Percentiles rank a stretch among this genome's conserved stretches.
Conservation (phyloP, 306 rosid genomes). For the Benincasa hispida region DNA sequence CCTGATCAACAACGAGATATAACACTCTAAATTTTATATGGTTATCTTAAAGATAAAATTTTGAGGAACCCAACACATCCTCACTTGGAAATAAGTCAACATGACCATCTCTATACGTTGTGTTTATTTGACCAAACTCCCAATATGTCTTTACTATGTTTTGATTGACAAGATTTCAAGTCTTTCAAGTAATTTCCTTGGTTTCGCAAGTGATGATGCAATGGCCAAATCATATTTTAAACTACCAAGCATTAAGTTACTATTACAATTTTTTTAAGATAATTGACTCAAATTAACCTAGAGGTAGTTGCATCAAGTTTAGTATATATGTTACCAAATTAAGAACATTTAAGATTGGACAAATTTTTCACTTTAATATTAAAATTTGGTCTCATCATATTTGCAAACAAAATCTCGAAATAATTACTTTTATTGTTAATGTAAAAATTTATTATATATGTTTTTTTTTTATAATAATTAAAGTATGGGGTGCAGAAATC, state of each 20-base stretch:
- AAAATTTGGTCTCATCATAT: too few relatives aligned
- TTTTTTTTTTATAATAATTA: too few relatives aligned
- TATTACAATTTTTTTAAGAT: too few relatives aligned
- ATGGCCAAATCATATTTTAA: background rate
- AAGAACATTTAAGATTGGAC: background rate
- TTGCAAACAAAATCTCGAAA: too few relatives aligned
- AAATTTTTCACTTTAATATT: background rate
- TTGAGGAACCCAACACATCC: background rate
- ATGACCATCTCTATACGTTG: background rate
- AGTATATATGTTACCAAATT: background rate
- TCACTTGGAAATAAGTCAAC: background rate
- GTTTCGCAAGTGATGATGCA: background rate
- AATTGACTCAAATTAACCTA: background rate
- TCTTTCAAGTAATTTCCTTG: background rate
- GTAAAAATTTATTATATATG: too few relatives aligned
- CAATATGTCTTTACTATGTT: background rate
- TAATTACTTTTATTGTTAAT: too few relatives aligned
- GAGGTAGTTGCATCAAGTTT: background rate
- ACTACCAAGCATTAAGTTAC: too few relatives aligned
- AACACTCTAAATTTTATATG: too few relatives aligned
- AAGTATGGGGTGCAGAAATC: too few relatives aligned
- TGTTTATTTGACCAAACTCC: background rate
- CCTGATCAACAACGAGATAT: too few relatives aligned
- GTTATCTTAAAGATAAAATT: too few relatives aligned
- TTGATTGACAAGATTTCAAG: background rate